Conservation (phyloP, 2,329 filamentous ascomycete genomes). For the Didymella lethalis region DNA sequence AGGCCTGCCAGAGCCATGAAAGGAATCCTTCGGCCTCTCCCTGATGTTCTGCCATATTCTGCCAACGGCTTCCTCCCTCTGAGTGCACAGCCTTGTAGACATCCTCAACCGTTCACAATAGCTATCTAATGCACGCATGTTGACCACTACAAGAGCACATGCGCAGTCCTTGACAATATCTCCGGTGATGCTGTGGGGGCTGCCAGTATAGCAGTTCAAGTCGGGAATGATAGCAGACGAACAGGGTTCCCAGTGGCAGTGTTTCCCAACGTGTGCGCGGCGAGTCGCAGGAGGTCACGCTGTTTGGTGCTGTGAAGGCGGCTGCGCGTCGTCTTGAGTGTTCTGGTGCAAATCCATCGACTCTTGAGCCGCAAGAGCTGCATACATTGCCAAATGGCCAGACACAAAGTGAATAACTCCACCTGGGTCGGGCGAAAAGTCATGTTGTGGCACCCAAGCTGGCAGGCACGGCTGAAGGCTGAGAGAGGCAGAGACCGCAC, state of each 20-base stretch:
- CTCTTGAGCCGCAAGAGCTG: slow-evolving; percentile 1
- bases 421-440: slow-evolving; percentile 7
- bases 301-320: slow-evolving; percentile 2
- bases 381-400: not conserved
- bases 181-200: slow-evolving; percentile 1
- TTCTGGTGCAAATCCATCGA: slow-evolving; percentile 1
- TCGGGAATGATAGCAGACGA: slow-evolving; percentile 3
- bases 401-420: not conserved
- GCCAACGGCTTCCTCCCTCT: slow-evolving; percentile 3
- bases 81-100: slow-evolving; percentile 5
- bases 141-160: slow-evolving; percentile 19
- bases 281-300: slow-evolving; percentile 8
- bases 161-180: slow-evolving; percentile 2
- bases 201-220: slow-evolving; percentile 1
- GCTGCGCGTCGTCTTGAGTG: slow-evolving; percentile 6
- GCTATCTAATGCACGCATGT: slow-evolving; percentile 37
- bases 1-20: slow-evolving; percentile 12
- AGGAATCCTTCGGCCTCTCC: not conserved
- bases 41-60: not conserved
- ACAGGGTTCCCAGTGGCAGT: slow-evolving; percentile 3
- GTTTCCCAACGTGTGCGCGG: not conserved
- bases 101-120: slow-evolving; percentile 29
- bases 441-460: slow-evolving; percentile 9
- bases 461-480: slow-evolving; percentile 8
- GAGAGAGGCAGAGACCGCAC: not conserved